Evolutionary conservation across 169 alveolate species (phyloP), one percentile per base, ranked within the genome.

Genomic region (Plasmodium coatneyi): DNA sequence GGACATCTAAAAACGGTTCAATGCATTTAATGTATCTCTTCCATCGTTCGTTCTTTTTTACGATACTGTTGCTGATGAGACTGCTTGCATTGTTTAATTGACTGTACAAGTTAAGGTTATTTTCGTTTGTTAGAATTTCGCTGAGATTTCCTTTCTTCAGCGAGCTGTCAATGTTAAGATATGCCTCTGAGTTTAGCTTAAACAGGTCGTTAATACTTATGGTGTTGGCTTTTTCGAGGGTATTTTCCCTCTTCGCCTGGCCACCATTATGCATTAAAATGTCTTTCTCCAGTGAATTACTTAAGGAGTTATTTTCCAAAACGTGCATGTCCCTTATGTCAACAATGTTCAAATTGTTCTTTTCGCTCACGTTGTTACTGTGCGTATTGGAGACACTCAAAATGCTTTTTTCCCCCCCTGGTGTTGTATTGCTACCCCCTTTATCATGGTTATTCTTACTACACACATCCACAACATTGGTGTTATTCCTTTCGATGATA

Each of bases 1-100:
- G 94, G 1, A 95, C 97, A 49, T 96, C 97, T 81, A 96, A 93
- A 94, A 83, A 96, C 19, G 95, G 97, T 54, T 96, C 97, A 70
- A 96, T 83, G 56, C 91, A 56, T 71, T 60, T 89, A 12, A 96
- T 92, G 49, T 86, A 89, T 71, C 89, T 72, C 81, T 84, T 84
- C 97, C 97, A 96, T 43, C 81, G 71, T 36, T 90, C 96, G 76
- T 96, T 96, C 14, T 92, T 82, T 66, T 71, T 89, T 1, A 66
- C 36, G 4, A 25, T 5, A 22, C 6, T 66, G n/a, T 22, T 66
- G 28, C n/a, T 66, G 34, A 28, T 19, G 34, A 28, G 5, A 25
- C 6, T 66, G 36, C n/a, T 5, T 12, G 14, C 36, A 66, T 66
- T 66, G 34, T 60, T 60, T 16, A 1, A 66, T 9, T 84, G 46